Conservation (phyloP, 768 basidiomycete species). For the Suillus plorans region DNA sequence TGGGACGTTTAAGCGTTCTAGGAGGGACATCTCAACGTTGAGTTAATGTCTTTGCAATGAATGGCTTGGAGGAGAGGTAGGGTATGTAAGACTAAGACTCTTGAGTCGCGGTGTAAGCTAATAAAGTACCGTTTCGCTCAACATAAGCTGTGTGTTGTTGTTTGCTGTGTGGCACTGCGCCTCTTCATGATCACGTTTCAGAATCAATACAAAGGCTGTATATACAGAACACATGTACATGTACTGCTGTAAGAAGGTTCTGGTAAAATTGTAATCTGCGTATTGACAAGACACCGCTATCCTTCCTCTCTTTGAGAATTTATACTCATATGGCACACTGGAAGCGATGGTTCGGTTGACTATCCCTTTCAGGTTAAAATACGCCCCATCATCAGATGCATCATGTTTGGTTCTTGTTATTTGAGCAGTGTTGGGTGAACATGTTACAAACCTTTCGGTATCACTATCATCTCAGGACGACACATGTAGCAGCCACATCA, state of each 20-base stretch:
- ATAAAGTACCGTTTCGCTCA: not conserved
- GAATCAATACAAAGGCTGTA: not conserved
- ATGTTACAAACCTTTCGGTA: not conserved
- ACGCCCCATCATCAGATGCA: no score
- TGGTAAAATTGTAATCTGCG: not conserved
- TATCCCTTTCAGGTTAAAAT: not conserved
- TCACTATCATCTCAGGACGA: slow-evolving; percentile 11
- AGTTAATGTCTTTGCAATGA: not conserved
- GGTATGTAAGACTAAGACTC: not conserved
- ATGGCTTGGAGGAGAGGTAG: not conserved
- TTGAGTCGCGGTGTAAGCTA: not conserved
- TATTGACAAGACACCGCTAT: not conserved
- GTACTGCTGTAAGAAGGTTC: not conserved
- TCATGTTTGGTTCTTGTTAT: not conserved
- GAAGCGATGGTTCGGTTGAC: not conserved
- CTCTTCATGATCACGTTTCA: not conserved
- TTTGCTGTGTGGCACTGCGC: slow-evolving; percentile 28
- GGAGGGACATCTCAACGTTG: slow-evolving; percentile 25
- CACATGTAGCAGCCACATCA: slow-evolving; percentile 8
- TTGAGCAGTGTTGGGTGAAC: not conserved
- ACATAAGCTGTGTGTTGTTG: slow-evolving; percentile 20
- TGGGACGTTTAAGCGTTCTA: slow-evolving; percentile 27
- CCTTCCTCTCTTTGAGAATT: not conserved
- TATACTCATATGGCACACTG: not conserved
- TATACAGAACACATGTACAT: not conserved